Evolutionary conservation across 2,329 filamentous ascomycete species (phyloP).

Genomic region (Colletotrichum spaethianum): DNA sequence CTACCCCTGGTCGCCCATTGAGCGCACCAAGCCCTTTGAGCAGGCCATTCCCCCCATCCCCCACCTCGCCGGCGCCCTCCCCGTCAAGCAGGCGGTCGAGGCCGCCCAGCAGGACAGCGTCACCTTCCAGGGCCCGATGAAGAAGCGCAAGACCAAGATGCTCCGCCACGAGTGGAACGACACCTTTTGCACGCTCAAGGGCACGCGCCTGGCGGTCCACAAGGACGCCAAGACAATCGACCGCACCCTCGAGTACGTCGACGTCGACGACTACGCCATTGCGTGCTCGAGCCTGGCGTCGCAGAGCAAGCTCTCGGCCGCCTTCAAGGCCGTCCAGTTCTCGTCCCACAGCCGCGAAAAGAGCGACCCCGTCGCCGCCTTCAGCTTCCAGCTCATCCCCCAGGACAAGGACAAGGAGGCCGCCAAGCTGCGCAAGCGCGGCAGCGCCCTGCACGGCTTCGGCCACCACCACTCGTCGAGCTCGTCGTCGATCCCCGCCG

Average conservation of each 20-base stretch:
- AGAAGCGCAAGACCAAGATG: slow-evolving; percentile 91
- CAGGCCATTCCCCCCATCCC: slow-evolving; percentile 57
- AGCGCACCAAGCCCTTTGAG: slow-evolving; percentile 60
- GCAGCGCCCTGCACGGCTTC: slow-evolving; percentile 59
- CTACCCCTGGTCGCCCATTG: slow-evolving; percentile 70
- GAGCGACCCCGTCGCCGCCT: slow-evolving; percentile 75
- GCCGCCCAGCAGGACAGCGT: slow-evolving; percentile 63
- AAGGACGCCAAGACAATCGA: slow-evolving; percentile 68
- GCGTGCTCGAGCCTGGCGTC: slow-evolving; percentile 84
- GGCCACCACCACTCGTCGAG: slow-evolving; percentile 42
- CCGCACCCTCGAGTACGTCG: slow-evolving; percentile 81
- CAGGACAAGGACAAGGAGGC: slow-evolving; percentile 70
- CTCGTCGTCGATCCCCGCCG: slow-evolving; percentile 49
- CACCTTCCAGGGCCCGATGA: slow-evolving; percentile 89
- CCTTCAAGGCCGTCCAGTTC: slow-evolving; percentile 85
- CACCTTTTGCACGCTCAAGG: slow-evolving; percentile 88
- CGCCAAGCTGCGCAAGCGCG: slow-evolving; percentile 65
- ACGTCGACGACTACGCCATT: slow-evolving; percentile 91
- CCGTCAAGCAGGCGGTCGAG: slow-evolving; percentile 44
- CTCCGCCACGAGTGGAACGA: slow-evolving; percentile 95
- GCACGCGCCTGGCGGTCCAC: slow-evolving; percentile 83
- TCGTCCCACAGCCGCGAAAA: slow-evolving; percentile 66
- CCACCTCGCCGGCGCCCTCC: slow-evolving; percentile 41
- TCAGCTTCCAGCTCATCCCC: slow-evolving; percentile 89
- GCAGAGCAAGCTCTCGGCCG: slow-evolving; percentile 85